phyloP scores from a whole-genome alignment of 805 yeast species.

The Teunomyces funiuensis region DNA sequence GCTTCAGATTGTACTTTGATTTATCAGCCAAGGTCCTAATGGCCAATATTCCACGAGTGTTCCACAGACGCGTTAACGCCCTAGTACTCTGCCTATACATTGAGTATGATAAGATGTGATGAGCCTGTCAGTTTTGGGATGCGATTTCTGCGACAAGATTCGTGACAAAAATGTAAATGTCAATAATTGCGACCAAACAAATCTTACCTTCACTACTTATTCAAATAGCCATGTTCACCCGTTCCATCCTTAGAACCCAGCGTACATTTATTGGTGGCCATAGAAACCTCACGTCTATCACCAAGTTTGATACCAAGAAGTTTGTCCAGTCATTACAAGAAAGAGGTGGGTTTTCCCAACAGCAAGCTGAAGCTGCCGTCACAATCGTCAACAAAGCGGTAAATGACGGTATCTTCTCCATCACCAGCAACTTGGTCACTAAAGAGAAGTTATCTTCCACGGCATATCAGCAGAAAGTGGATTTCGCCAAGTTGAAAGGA shows the following conservation, averaged over 20 bases:
- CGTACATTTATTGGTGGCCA: background rate
- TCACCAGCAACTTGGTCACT: constrained; percentile 77
- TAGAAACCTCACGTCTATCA: constrained; percentile 21
- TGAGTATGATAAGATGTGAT: background rate
- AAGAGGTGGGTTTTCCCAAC: constrained; percentile 65
- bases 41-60: background rate
- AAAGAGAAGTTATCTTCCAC: constrained; percentile 79
- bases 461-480: constrained; percentile 94
- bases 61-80: background rate
- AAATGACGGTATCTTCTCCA: constrained; percentile 74
- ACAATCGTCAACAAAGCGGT: constrained; percentile 70
- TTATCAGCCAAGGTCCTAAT: constrained; percentile 1
- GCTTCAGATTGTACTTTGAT: constrained; percentile 1
- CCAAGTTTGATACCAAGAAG: constrained; percentile 72
- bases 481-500: constrained; percentile 90
- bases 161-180: too few relatives aligned
- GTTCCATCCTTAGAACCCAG: background rate
- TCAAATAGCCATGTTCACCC: background rate
- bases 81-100: background rate
- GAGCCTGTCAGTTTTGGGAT: background rate
- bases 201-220: background rate
- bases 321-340: constrained; percentile 65
- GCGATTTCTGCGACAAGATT: constrained; percentile 1
- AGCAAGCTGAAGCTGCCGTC: constrained; percentile 81
- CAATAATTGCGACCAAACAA: background rate